A percentile compares a stretch with the other conserved stretches of the same genome.
Conservation (phyloP, 169 alveolate species). For the Toxoplasma gondii region DNA sequence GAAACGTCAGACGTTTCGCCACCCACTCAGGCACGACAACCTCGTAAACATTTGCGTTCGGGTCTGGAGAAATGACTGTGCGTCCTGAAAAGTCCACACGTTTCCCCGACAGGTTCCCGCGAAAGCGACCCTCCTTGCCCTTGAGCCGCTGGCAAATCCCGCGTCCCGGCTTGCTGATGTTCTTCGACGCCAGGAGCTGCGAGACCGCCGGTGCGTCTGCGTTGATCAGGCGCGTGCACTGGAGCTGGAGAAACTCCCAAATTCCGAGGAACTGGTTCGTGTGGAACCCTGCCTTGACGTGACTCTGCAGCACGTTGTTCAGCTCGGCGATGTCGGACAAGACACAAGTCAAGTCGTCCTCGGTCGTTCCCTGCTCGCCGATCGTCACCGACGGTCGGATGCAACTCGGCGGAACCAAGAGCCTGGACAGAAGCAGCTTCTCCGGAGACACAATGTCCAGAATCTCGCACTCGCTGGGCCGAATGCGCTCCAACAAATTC, state of each 20-base stretch:
- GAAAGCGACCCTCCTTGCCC: constrained; percentile 98
- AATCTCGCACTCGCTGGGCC: constrained; percentile 90
- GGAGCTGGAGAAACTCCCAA: constrained; percentile 68
- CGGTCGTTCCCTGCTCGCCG: constrained; percentile 91
- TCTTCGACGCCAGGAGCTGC: constrained; percentile 48
- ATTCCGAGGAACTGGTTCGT: constrained; percentile 81
- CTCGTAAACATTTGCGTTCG: constrained; percentile 96
- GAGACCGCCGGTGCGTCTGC: constrained; percentile 63
- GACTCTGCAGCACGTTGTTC: constrained; percentile 83
- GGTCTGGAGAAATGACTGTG: constrained; percentile 99
- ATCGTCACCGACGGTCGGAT: constrained; percentile 97
- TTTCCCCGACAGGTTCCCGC: constrained; percentile 99
- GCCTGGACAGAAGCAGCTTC: constrained; percentile 89
- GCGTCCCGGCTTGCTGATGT: constrained; percentile 81
- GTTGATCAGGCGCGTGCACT: constrained; percentile 60
- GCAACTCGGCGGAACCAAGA: constrained; percentile 96
- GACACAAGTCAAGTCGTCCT: constrained; percentile 95
- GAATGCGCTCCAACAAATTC: constrained; percentile 88
- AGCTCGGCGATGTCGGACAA: constrained; percentile 91
- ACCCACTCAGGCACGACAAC: constrained; percentile 97
- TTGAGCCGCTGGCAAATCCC: constrained; percentile 85
- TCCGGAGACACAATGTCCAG: constrained; percentile 93
- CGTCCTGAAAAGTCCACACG: constrained; percentile 99
- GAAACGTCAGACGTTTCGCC: constrained; percentile 96
- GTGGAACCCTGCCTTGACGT: constrained; percentile 85